Conservation (phyloP, 2,329 filamentous ascomycete species). For the Stachybotrys echinatus region DNA sequence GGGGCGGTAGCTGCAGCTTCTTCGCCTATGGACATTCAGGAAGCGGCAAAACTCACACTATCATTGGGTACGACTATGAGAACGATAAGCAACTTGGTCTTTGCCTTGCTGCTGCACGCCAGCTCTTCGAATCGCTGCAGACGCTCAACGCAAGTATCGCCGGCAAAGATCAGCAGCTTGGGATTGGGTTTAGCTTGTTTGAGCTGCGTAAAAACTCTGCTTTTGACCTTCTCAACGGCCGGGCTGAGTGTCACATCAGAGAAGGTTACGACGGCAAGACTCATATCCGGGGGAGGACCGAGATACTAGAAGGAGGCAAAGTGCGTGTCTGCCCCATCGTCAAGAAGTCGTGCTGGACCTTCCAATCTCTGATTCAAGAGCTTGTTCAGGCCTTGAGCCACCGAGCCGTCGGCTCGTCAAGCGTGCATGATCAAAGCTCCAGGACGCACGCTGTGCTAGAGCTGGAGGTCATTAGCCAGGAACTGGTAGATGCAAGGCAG, state of each 20-base stretch:
- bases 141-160: constrained; percentile 15
- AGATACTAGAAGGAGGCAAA: constrained; percentile 29
- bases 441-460: constrained; percentile 36
- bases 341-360: constrained; percentile 25
- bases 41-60: not conserved
- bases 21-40: not conserved
- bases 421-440: constrained; percentile 36
- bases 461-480: constrained; percentile 31
- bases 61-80: constrained; percentile 32
- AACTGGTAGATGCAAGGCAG: constrained; percentile 27
- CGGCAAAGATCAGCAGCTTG: constrained; percentile 17
- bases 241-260: constrained; percentile 29
- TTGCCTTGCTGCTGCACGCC: constrained; percentile 26
- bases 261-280: constrained; percentile 31
- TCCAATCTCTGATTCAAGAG: constrained; percentile 21
- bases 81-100: constrained; percentile 25
- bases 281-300: constrained; percentile 35
- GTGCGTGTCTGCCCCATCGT: constrained; percentile 33
- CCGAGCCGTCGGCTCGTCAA: constrained; percentile 28
- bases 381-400: constrained; percentile 21
- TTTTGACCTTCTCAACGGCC: constrained; percentile 32
- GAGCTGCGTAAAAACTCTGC: constrained; percentile 34
- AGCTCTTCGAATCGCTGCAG: constrained; percentile 19
- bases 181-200: constrained; percentile 31
- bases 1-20: constrained; percentile 28